Evolutionary conservation across 371 early-diverging fungal species (phyloP), one percentile per base, ranked within the genome.

Genomic region (Blakeslea trispora): DNA sequence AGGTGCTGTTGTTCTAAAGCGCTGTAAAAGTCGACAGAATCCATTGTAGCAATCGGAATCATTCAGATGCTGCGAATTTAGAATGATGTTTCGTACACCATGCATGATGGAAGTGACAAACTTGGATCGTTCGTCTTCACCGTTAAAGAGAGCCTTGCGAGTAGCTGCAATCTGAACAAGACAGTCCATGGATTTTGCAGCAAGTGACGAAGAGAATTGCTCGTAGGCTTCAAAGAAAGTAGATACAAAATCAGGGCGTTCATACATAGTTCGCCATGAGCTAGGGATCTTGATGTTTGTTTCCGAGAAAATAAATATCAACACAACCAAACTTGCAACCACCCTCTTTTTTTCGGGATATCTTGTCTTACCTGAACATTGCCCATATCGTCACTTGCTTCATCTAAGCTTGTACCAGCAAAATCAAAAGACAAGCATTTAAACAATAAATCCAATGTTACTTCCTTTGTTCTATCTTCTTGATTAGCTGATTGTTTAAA

Each of bases 391-490:
- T 93, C 95, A 4, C 83, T 82, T 14, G 92, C 81, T 58, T 93
- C 94, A 50, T 93, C 94, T 3, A 86, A 75, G 19, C 81, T 81
- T 40, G 92, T 83, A 28, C 93, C 92, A n/a, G 92, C 87, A 65
- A 94, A 94, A 68, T 93, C 93, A 70, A 89, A 94, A 0, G 75
- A 70, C 51, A 93, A 63, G 53, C 90, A 91, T 19, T 81, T 83
- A 23, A 82, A 69, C 55, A 92, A 74, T 39, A 92, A 71, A 53
- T 64, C 54, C 46, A 92, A 56, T n/a, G 83, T 72, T 35, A 68
- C 71, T 23, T 84, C 86, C 15, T 75, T 75, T 43, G 84, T 66
- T 22, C 75, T 70, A 32, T 66, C 59, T 53, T 79, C 72, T 42
- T 77, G 66, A 37, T 58, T 57, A 50, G 77, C 77, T 74, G n/a